A percentile compares a stretch with the other conserved stretches of the same genome.
These are phyloP conservation scores for Cercospora sp. DNA, from an alignment of 2,329 filamentous ascomycete species.

Conservation along the genomic window DNA sequence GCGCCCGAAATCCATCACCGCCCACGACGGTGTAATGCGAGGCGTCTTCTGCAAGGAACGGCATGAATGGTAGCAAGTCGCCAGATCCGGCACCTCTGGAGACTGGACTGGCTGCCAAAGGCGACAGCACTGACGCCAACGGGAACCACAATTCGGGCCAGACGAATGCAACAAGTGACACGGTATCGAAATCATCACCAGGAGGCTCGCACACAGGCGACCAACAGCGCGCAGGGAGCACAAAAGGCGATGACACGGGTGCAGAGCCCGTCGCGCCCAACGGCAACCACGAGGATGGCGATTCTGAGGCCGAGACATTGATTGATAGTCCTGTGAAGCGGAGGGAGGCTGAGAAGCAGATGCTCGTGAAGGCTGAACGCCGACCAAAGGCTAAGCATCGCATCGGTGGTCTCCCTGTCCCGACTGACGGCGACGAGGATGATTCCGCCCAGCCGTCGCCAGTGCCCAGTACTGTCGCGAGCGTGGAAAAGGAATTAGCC, in stretches of 20 bases:
- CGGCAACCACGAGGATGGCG: conserved; percentile 39
- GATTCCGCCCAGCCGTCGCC: conserved; percentile 35
- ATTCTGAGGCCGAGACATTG: conserved; percentile 54
- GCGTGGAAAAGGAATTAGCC: conserved; percentile 26
- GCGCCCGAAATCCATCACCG: conserved; percentile 13
- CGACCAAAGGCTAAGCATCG: conserved; percentile 27
- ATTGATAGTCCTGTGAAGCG: conserved; percentile 48
- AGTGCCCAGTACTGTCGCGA: conserved; percentile 31
- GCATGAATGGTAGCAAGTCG: conserved; percentile 36
- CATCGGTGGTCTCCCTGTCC: conserved; percentile 36
- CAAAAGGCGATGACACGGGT: conserved; percentile 10
- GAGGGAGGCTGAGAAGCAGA: conserved; percentile 40
- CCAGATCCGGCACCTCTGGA: conserved; percentile 27
- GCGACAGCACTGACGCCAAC: conserved; percentile 4
- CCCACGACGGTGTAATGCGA: conserved; percentile 18
- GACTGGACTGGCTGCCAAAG: conserved; percentile 15
- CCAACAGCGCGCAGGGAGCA: conserved; percentile 1
- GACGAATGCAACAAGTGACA: conserved; percentile 1
- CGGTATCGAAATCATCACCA: conserved; percentile 11
- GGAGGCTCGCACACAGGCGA: conserved; percentile 21
- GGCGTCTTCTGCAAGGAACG: conserved; percentile 16
- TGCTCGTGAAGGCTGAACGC: conserved; percentile 25
- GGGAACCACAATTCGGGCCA: conserved; percentile 13
- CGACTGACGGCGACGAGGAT: conserved; percentile 34
- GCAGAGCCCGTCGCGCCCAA: conserved; percentile 14